Conservation (phyloP, 2,329 filamentous ascomycete genomes). For the Colletotrichum tamarilloi region DNA sequence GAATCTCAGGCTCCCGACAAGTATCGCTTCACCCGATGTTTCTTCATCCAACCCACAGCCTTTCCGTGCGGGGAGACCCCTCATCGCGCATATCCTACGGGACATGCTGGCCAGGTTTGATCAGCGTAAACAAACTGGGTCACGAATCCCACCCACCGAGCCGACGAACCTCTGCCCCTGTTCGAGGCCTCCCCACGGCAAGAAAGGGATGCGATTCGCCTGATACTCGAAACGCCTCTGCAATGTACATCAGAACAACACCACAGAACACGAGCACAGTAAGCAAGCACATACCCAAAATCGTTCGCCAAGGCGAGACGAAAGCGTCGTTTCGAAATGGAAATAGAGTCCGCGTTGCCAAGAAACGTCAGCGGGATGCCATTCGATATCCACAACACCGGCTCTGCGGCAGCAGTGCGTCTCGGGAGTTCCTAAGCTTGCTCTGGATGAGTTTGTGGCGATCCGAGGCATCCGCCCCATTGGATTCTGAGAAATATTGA, state of each 20-base stretch:
- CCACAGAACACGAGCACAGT: background rate
- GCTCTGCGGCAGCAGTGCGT: conserved; percentile 14
- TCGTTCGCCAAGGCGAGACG: background rate
- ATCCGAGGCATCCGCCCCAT: background rate
- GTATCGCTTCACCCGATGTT: conserved; percentile 31
- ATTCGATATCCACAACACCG: conserved; percentile 19
- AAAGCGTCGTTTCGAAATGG: conserved; percentile 5
- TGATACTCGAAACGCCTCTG: conserved; percentile 9
- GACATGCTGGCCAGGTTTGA: background rate
- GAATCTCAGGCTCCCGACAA: conserved; percentile 18
- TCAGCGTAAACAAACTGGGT: background rate
- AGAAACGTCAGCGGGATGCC: conserved; percentile 26
- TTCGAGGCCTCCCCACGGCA: background rate
- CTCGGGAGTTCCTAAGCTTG: background rate
- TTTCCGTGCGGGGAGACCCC: background rate
- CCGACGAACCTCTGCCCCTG: background rate
- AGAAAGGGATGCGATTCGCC: conserved; percentile 19
- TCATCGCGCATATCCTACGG: background rate
- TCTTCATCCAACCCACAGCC: background rate
- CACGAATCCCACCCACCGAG: background rate
- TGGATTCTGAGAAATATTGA: background rate
- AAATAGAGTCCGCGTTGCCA: conserved; percentile 5
- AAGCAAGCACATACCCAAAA: background rate
- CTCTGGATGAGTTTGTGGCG: background rate
- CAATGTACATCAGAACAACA: background rate